Base-by-base conservation (phyloP, 1,284 basidiomycete species). In the Moniliophthora roreri region DNA sequence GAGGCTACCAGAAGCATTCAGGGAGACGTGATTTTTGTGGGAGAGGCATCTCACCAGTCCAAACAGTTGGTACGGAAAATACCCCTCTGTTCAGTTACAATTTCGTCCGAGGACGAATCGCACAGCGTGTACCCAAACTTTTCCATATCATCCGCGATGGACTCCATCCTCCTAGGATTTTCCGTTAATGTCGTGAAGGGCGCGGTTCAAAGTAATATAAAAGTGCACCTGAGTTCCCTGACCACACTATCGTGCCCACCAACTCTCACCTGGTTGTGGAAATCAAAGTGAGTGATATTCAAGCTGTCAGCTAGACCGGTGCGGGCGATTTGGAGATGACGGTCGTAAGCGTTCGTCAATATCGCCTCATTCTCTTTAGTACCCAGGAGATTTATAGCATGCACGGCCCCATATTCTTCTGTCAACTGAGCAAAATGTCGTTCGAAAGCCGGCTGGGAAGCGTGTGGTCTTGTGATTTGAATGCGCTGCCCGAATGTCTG, bases 371-470 rank as follows among this genome's bases (percentile, higher is more conserved):
- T 94, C 67, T 98, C 96, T 69, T 95, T 92, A 47, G 84, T 85
- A 4, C 93, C 91, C 0, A 97, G 80, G 2, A 98, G 78, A 69
- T 95, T 95, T 60, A 95, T 83, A n/a, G 86, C 89, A 62, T 95
- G 91, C 11, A 87, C 79, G 0, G 82, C 78, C 7, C 84, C 84
- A 63, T 95, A 95, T 63, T 93, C 89, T 58, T 93, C 87, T 53
- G 87, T 80, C 18, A 99, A 77, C 51, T 93, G 87, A 20, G 87
- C 78, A 59, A 98, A 93, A 70, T 99, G 96, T 42, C 92, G 86
- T 61, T 97, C 93, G 64, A 98, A 98, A 0, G 96, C 96, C 3
- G 94, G 94, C 63, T 98, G 94, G 0, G 95, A 95, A 4, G 95
- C 93, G 59, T 93, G 87, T 0, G 97, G 94, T n/a, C 96, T 85